Base-by-base conservation (phyloP, 83 land plant genomes). In the Diphasiastrum complanatum region DNA sequence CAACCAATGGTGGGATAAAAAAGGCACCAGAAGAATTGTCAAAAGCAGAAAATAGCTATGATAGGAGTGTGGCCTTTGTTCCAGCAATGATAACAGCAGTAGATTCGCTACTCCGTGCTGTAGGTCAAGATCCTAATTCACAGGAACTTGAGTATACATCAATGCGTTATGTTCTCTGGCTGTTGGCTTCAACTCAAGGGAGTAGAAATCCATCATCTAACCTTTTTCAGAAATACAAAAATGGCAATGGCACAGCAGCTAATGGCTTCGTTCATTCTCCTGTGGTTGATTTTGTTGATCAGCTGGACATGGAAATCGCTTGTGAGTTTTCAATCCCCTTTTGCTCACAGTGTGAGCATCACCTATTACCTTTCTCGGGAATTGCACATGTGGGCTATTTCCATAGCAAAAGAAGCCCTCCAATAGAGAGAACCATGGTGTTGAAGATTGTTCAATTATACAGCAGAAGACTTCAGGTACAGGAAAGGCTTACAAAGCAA, bases 291-390 rank as follows among this genome's bases (percentile, higher is more conserved):
- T 3, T 8, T 32, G 8, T n/a, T 33, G 38, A 18, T 51, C 25
- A 33, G 0, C 27, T 35, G 10, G 33, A 20, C 5, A n/a, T n/a
- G n/a, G n/a, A n/a, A n/a, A 50, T 79, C 19, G 60, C 47, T 6
- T 49, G 54, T n/a, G 83, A 77, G 75, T 65, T 85, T 37, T 73
- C 80, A 57, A 27, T 83, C 23, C 74, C 84, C 5, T 88, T 85
- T 57, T 82, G 86, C 57, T 78, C 95, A 23, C 84, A 69, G 33
- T 88, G 95, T 63, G 95, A 88, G 72, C 95, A 88, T 61, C 95
- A 88, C 69, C 70, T 88, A 23, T 72, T 88, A 26, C 95, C 95
- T 6, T 88, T 88, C 54, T 69, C 76, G 40, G 95, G 95, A 30
- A 72, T 78, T 12, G 95, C 81, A 20, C 95, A 88, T 54, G 61